Percentiles rank a stretch among this genome's conserved stretches.
Conservation (phyloP, 2,329 filamentous ascomycete species). For the Colletotrichum incanum region DNA sequence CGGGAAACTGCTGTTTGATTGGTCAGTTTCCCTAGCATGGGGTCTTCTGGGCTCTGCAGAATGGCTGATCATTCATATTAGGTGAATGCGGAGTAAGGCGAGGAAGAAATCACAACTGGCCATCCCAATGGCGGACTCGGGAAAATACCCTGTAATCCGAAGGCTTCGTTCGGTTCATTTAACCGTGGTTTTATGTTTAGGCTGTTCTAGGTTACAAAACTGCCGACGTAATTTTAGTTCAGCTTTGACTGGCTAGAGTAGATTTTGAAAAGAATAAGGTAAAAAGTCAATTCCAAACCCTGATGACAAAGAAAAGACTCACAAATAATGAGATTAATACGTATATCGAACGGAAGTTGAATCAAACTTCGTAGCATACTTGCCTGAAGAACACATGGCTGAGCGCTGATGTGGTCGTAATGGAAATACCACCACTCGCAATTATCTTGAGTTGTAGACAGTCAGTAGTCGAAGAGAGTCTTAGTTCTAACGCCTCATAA, state of each 20-base stretch:
- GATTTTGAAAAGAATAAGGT: no score
- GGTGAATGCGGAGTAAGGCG: background rate
- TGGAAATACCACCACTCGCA: background rate
- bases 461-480: background rate
- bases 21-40: background rate
- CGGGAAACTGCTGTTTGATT: background rate
- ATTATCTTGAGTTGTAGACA: background rate
- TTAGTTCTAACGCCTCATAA: background rate
- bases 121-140: background rate
- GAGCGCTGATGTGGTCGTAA: background rate
- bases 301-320: no score
- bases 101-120: background rate
- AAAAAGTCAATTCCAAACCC: no score
- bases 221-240: background rate
- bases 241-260: background rate
- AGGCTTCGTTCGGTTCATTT: background rate
- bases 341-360: background rate
- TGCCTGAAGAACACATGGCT: background rate
- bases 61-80: background rate
- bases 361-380: background rate
- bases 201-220: background rate
- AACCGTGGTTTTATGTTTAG: background rate
- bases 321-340: no score
- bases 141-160: background rate
- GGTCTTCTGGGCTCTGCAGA: background rate